These are phyloP conservation scores for Biscutella laevigata DNA, from an alignment of 441 rosid species.

Conservation along the genomic window DNA sequence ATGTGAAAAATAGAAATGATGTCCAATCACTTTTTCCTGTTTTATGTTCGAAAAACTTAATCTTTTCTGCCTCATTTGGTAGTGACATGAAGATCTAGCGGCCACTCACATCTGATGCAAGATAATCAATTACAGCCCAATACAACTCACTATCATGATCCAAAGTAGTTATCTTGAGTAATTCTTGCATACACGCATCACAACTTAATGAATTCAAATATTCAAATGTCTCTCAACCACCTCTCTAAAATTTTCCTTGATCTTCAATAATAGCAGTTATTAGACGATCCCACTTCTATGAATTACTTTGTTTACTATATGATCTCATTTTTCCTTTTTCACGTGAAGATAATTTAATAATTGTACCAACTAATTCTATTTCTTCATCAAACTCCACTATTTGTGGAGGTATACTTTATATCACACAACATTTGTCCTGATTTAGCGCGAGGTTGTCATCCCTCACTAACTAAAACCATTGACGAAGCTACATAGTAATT, in stretches of 20 bases:
- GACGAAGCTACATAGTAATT: too few species aligned
- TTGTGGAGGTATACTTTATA: background rate
- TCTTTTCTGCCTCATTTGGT: background rate
- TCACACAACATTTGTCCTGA: background rate
- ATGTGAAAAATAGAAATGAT: too few species aligned
- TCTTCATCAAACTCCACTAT: background rate
- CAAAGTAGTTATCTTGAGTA: background rate
- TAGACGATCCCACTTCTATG: background rate
- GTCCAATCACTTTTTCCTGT: background rate
- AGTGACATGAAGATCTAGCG: background rate
- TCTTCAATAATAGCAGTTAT: background rate
- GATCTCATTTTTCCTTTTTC: background rate
- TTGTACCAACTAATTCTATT: too few species aligned
- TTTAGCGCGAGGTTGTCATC: background rate
- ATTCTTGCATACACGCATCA: background rate
- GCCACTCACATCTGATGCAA: background rate
- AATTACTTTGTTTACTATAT: background rate
- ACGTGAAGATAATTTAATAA: background rate
- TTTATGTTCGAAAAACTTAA: background rate
- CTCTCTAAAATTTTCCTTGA: background rate
- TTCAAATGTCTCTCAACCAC: background rate
- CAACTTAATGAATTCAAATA: background rate
- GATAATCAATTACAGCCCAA: background rate
- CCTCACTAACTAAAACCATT: background rate
- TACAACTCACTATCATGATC: background rate